Evolutionary conservation across 2,329 filamentous ascomycete species (phyloP), one percentile per base, ranked within the genome.

Genomic region (Geosmithia flava): DNA sequence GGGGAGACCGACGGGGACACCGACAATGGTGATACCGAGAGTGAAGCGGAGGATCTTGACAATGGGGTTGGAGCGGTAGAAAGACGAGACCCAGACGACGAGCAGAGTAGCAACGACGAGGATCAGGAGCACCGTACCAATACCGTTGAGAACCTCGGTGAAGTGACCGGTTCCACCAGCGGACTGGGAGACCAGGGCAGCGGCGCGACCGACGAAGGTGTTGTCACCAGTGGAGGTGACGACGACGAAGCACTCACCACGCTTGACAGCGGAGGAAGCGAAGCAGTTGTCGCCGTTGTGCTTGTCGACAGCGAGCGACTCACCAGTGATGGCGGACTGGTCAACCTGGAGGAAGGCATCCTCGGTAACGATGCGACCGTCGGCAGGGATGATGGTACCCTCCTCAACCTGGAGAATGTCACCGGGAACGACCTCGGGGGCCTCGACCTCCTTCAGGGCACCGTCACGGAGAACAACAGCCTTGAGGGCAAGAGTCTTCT

Each of bases 301-400:
- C 75, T 93, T 94, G 70, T 94, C 87, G 56, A 93, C 87, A 56
- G 88, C 87, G 51, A 95, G 81, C 54, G 89, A 95, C 70, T 95
- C 88, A 57, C 89, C 88, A 50, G 89, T 95, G 63, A 95, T 88
- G 64, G 87, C 81, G 51, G 88, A 94, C 72, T 95, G 89, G 67
- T 95, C 88, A 54, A 95, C 84, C 70, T 95, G 88, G 52, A 91
- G 76, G 73, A 88, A 89, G 52, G 86, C 84, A 63, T 83, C 81
- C 58, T 90, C 83, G 59, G 86, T 89, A 53, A 93, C 81, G 58
- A 95, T 83, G 55, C 83, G 83, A 56, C 88, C 88, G 67, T 95
- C 89, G 55, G 88, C 89, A 53, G 88, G 86, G 57, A 95, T 86
- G 57, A 95, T 94, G 53, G 87, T 91, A 68, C 88, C 89, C 77